A percentile compares a stretch with the other conserved stretches of the same genome.
Conservation (phyloP, 2,329 filamentous ascomycete species). For the Colletotrichum abscissum region DNA sequence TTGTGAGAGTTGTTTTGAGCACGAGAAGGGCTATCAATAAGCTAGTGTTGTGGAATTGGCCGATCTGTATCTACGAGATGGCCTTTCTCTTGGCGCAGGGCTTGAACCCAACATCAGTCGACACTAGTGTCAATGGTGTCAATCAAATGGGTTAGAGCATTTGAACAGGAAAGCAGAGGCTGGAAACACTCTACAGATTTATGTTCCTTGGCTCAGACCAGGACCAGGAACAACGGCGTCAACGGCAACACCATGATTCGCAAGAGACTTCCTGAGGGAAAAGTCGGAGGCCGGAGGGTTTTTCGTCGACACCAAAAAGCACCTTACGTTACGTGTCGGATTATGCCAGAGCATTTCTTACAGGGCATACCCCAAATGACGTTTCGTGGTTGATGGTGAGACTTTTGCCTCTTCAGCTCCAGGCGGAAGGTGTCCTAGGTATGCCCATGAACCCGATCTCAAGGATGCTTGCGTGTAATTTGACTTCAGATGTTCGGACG, state of each 20-base stretch:
- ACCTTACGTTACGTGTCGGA: conserved; percentile 25
- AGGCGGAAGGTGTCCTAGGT: neutral
- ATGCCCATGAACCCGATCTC: neutral
- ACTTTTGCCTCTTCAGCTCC: neutral
- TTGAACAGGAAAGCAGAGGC: neutral
- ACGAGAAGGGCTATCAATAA: neutral
- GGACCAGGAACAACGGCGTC: neutral
- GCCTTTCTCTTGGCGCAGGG: neutral
- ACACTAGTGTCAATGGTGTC: neutral
- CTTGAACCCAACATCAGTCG: neutral
- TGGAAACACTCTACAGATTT: neutral
- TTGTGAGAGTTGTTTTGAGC: neutral
- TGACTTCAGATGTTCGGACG: conserved; percentile 16
- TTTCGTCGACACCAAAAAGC: neutral
- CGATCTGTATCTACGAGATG: neutral
- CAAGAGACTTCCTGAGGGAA: neutral
- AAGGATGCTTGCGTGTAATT: neutral
- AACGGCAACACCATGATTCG: neutral
- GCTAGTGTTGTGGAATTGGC: neutral
- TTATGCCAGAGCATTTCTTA: conserved; percentile 1
- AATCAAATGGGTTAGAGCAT: neutral
- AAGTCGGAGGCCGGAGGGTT: neutral
- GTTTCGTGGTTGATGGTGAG: neutral
- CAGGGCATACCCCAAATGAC: neutral
- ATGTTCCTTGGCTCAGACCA: neutral